Percentiles rank a stretch among this genome's conserved stretches.
phyloP scores from a whole-genome alignment of 257 asterid species.

The Solanum tarapatanum region DNA sequence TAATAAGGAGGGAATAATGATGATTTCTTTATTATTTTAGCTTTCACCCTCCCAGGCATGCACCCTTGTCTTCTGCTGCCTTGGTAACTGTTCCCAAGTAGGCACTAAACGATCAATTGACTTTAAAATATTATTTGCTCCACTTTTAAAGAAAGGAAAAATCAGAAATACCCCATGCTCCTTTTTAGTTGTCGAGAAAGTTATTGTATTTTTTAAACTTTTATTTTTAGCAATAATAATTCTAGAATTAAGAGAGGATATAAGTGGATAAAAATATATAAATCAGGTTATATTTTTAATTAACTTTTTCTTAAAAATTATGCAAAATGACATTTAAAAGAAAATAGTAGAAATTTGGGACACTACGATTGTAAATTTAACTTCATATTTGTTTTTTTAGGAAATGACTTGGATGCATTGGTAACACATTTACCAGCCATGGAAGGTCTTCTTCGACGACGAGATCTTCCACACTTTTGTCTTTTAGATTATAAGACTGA shows the following conservation, averaged over 20 bases:
- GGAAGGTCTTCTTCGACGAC: constrained; percentile 17
- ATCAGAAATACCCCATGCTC: not conserved
- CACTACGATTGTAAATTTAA: not conserved
- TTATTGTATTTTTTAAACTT: too few relatives aligned
- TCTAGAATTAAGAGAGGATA: too few relatives aligned
- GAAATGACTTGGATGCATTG: not conserved
- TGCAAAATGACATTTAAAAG: too few relatives aligned
- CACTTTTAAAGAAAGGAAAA: not conserved
- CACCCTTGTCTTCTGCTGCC: not conserved
- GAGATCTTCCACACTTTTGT: constrained; percentile 22
- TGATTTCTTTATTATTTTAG: too few relatives aligned
- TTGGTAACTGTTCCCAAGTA: not conserved
- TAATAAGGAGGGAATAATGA: too few relatives aligned
- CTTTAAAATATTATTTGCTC: too few relatives aligned
- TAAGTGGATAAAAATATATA: too few relatives aligned
- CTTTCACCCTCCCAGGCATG: not conserved
- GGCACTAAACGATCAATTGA: not conserved
- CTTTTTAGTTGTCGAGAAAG: not conserved
- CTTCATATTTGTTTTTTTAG: not conserved
- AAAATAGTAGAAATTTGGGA: too few relatives aligned
- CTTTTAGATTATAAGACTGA: constrained; percentile 7
- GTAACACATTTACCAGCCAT: constrained; percentile 16
- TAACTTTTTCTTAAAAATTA: too few relatives aligned
- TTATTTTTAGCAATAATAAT: not conserved
- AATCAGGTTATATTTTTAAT: too few relatives aligned